Evolutionary conservation across 257 asterid species (phyloP).

Genomic region (Przewalskia tangutica): DNA sequence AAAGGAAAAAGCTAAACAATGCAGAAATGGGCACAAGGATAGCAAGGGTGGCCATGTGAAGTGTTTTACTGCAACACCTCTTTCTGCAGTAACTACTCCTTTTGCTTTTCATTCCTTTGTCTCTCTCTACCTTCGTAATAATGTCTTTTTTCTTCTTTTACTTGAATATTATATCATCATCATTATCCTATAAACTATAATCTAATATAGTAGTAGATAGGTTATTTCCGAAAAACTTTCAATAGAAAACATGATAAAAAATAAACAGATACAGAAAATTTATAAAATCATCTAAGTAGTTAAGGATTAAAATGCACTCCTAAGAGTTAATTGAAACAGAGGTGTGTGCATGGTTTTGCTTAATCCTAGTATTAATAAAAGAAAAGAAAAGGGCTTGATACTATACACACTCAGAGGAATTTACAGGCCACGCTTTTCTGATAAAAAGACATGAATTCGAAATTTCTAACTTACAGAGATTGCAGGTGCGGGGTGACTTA

Average conservation of each 20-base stretch:
- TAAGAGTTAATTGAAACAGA: background rate
- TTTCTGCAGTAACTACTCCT: slow-evolving; percentile 22
- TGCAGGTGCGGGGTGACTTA: background rate
- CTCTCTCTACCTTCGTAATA: slow-evolving; percentile 8
- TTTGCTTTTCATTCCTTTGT: slow-evolving; percentile 36
- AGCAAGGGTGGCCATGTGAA: background rate
- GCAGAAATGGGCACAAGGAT: background rate
- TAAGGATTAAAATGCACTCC: background rate
- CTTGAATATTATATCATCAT: background rate
- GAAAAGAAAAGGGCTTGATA: background rate
- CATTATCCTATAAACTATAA: background rate
- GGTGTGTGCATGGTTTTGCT: background rate
- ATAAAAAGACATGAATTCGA: background rate
- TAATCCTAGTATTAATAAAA: background rate
- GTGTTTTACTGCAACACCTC: slow-evolving; percentile 20
- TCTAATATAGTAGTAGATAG: background rate
- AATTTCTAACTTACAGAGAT: background rate
- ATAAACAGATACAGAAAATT: background rate
- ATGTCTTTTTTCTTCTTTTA: background rate
- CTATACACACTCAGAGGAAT: background rate
- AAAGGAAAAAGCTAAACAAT: slow-evolving; percentile 6
- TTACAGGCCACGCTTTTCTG: background rate
- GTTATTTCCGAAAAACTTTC: too few species aligned
- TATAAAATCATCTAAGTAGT: background rate
- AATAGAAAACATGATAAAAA: too few species aligned